These are phyloP conservation scores for Raffaelea albimanens DNA, from an alignment of 2,329 filamentous ascomycete species.

Conservation along the genomic window DNA sequence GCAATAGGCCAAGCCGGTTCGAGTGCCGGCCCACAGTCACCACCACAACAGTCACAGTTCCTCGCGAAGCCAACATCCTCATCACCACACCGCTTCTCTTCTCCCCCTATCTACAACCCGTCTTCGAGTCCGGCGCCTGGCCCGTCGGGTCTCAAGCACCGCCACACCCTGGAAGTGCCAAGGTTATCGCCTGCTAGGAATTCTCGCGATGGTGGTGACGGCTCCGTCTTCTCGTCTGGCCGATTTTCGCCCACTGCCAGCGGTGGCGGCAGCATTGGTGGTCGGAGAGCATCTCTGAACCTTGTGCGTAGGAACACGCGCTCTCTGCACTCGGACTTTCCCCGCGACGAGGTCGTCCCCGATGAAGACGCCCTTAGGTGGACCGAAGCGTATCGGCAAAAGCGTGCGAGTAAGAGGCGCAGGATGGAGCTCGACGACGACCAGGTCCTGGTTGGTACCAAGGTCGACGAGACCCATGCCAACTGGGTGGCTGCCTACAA, in stretches of 20 bases:
- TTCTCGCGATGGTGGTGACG: constrained; percentile 65
- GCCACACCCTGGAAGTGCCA: constrained; percentile 83
- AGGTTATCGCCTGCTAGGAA: constrained; percentile 51
- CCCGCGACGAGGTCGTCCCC: constrained; percentile 71
- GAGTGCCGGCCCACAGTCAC: constrained; percentile 1
- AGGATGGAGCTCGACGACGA: constrained; percentile 83
- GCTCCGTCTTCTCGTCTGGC: constrained; percentile 54
- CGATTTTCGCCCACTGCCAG: constrained; percentile 65
- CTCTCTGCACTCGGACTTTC: constrained; percentile 75
- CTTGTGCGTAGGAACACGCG: constrained; percentile 72
- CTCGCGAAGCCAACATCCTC: neutral
- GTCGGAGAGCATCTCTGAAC: constrained; percentile 73
- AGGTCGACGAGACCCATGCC: constrained; percentile 93
- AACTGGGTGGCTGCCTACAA: constrained; percentile 99
- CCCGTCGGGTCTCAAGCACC: constrained; percentile 58
- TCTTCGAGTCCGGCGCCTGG: constrained; percentile 43
- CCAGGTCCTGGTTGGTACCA: constrained; percentile 88
- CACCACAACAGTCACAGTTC: neutral
- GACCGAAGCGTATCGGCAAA: constrained; percentile 88
- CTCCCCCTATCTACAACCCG: constrained; percentile 47
- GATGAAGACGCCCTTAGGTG: constrained; percentile 88
- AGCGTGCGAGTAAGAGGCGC: constrained; percentile 77
- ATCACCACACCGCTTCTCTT: constrained; percentile 50
- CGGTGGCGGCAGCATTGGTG: constrained; percentile 23
- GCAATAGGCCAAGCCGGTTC: too few species aligned